Base-by-base conservation (phyloP, 1,139 yeast genomes). In the Hansenula sp. region DNA sequence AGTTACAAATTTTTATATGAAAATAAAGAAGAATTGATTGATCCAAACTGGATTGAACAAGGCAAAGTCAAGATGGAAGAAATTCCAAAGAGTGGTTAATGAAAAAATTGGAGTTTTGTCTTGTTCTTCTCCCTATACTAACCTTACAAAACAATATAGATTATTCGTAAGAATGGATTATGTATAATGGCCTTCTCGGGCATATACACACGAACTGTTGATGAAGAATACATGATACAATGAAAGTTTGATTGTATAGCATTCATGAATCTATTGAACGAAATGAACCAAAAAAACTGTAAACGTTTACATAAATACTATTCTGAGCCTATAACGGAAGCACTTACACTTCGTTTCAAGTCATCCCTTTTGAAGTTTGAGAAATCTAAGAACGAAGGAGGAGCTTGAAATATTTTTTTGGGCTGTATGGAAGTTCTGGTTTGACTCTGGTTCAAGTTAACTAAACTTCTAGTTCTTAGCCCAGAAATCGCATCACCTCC, bases 1-100 rank as follows among this genome's bases (percentile, higher is more conserved):
- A 84, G 95, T 40, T 93, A 89, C 63, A 87, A 87, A 65, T 83
- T 84, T 39, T 71, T 93, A 69, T 84, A 79, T 62, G 91, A 87
- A 51, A 87, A 83, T 50, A 66, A 71, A 45, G 89, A 84, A 37
- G 79, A 82, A 46, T 75, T 90, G 44, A 75, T 89, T 19, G 96
- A 89, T 60, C 93, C 90, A 30, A 76, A 75, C 51, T 86, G 96
- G 91, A 66, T 85, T 44, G 84, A 81, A 44, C 74, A 77, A 40
- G 90, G 90, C 11, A 82, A 77, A 57, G 84, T 86, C 12, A 75
- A 77, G 42, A 60, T 84, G 60, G 83, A 77, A 30, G 73, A 77
- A 46, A 67, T 84, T 47, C 89, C 90, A 34, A 74, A 71, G 57
- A 66, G 53, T 50, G 25, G 40, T 38, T 36, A 34, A 43, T 11